Evolutionary conservation across 2,329 filamentous ascomycete genomes (phyloP).

Genomic region (Didymella arachidicola): DNA sequence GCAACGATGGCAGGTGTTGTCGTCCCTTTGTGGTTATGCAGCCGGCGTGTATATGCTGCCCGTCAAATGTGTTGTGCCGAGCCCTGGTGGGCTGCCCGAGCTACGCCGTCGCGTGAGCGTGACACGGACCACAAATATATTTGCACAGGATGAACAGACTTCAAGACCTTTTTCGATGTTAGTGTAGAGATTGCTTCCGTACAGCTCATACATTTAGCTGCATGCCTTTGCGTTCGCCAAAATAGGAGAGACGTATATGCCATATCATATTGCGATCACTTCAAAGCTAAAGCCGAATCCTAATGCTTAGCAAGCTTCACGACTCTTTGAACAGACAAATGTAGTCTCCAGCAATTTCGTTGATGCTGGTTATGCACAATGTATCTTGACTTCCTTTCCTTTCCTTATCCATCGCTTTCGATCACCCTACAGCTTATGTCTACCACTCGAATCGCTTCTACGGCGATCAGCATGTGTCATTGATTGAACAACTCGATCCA

Average conservation of each 20-base stretch:
- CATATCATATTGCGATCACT: neutral
- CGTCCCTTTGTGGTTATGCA: constrained; percentile 14
- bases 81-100: constrained; percentile 18
- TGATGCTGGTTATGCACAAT: constrained; percentile 12
- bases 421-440: constrained; percentile 37
- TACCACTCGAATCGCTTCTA: constrained; percentile 43
- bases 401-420: too few species aligned
- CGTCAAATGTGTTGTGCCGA: constrained; percentile 16
- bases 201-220: neutral
- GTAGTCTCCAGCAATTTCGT: neutral
- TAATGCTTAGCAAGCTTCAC: neutral
- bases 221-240: neutral
- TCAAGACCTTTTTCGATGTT: neutral
- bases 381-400: neutral
- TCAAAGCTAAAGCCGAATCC: neutral
- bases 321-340: neutral
- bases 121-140: constrained; percentile 17
- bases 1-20: constrained; percentile 3
- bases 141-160: constrained; percentile 1
- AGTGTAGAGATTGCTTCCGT: neutral
- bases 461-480: constrained; percentile 36
- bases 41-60: constrained; percentile 12
- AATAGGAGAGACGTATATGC: neutral
- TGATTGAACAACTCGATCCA: constrained; percentile 19
- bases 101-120: constrained; percentile 23